These are phyloP conservation scores for Telfairia occidentalis DNA, from an alignment of 331 rosid genomes.

Conservation along the genomic window DNA sequence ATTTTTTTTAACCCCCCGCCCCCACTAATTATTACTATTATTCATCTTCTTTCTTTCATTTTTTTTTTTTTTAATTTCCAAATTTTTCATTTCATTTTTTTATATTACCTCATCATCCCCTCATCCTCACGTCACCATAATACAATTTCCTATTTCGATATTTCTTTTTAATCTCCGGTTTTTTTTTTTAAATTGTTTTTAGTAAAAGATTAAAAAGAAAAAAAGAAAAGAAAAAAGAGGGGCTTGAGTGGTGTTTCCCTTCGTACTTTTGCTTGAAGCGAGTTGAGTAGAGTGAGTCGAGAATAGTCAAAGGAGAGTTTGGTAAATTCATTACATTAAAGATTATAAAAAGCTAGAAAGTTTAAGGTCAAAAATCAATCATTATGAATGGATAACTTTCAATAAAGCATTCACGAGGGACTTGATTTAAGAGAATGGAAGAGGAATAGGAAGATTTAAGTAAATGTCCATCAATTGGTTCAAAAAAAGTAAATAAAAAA, in stretches of 20 bases:
- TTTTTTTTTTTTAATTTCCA: too few species aligned
- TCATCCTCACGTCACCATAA: background rate
- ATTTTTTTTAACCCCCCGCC: background rate
- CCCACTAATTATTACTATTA: conserved; percentile 2
- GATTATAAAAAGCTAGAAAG: background rate
- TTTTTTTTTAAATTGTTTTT: background rate
- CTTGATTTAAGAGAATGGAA: background rate
- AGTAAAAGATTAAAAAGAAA: too few species aligned
- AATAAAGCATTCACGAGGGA: background rate
- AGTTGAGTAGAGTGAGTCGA: background rate
- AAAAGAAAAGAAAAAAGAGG: background rate
- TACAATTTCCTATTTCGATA: background rate
- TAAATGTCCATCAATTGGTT: background rate
- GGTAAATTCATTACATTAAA: background rate
- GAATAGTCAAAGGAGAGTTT: background rate
- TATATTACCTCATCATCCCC: background rate
- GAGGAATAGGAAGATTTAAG: background rate
- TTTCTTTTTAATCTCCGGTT: background rate
- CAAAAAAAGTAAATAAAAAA: too few species aligned
- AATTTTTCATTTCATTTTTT: background rate
- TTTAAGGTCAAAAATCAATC: conserved; percentile 2
- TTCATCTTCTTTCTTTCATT: background rate
- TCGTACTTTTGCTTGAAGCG: background rate
- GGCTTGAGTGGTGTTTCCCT: background rate
- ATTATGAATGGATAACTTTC: background rate